phyloP scores from a whole-genome alignment of 495 filamentous ascomycete species.

The Aspergillus sclerotioniger region DNA sequence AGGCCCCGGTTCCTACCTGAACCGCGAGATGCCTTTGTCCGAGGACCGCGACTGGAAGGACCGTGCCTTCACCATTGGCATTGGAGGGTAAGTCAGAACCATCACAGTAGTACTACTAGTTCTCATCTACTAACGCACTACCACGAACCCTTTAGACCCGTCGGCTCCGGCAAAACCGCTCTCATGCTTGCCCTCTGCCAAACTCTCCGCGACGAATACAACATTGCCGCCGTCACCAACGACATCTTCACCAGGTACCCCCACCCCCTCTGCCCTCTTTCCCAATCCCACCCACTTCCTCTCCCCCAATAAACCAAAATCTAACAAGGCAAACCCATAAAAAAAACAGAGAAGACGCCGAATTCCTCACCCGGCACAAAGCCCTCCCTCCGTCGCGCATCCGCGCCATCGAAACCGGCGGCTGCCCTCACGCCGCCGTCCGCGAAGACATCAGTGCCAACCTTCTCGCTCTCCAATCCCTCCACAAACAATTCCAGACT shows the following conservation, averaged over 20 bases:
- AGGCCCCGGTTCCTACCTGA: conserved; percentile 84
- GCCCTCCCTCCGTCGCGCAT: conserved; percentile 83
- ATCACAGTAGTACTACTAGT: neutral
- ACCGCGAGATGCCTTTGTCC: conserved; percentile 90
- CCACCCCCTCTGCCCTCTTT: neutral
- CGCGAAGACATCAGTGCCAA: conserved; percentile 96
- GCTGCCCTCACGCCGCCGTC: conserved; percentile 95
- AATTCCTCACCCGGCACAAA: conserved; percentile 84
- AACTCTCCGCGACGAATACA: conserved; percentile 71
- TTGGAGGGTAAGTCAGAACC: conserved; percentile 76
- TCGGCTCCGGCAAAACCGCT: conserved; percentile 96
- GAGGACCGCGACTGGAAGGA: conserved; percentile 87
- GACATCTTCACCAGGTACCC: conserved; percentile 87
- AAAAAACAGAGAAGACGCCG: conserved; percentile 76
- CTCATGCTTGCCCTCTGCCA: conserved; percentile 89
- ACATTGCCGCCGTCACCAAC: conserved; percentile 94
- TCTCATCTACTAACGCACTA: neutral
- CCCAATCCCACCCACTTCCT: neutral
- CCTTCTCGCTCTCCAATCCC: conserved; percentile 83
- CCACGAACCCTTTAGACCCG: conserved; percentile 59
- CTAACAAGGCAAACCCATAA: neutral
- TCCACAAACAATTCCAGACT: conserved; percentile 71
- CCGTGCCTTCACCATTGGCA: conserved; percentile 90
- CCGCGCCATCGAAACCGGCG: conserved; percentile 94
- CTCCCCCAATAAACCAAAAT: neutral